A percentile compares a stretch with the other conserved stretches of the same genome.
Conservation (phyloP, 2,329 filamentous ascomycete species). For the Colletotrichum melonis region DNA sequence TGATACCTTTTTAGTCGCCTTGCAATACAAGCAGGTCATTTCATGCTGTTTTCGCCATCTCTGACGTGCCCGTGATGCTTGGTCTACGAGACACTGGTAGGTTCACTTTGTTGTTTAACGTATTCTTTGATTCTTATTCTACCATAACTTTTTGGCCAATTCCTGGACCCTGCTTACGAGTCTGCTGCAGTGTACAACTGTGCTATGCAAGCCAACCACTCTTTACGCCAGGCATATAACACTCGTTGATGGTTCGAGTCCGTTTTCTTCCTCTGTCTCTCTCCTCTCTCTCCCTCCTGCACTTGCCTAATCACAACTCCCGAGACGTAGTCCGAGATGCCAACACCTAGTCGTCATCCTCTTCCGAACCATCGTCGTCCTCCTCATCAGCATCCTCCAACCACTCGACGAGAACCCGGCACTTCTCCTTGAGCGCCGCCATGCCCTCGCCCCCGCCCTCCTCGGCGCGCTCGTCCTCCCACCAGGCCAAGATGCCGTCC, state of each 20-base stretch:
- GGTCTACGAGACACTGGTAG: no score
- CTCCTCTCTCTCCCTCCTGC: no score
- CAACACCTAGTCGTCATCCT: constrained; percentile 40
- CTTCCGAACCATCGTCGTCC: constrained; percentile 69
- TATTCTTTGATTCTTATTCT: background rate
- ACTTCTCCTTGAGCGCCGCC: constrained; percentile 77
- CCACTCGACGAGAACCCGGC: constrained; percentile 85
- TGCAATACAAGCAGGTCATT: constrained; percentile 3
- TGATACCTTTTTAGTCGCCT: constrained; percentile 28
- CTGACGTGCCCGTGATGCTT: background rate
- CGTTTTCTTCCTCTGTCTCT: background rate
- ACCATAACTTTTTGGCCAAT: background rate
- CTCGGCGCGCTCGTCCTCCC: constrained; percentile 77
- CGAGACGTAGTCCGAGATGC: background rate
- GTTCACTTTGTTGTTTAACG: background rate
- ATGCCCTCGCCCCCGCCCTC: constrained; percentile 77
- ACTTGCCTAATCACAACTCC: background rate
- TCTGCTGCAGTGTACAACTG: background rate
- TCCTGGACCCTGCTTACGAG: background rate
- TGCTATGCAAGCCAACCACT: background rate
- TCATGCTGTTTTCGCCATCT: background rate
- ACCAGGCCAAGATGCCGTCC: constrained; percentile 90
- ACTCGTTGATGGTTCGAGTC: background rate
- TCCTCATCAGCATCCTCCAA: constrained; percentile 80
- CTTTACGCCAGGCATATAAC: background rate